Base-by-base conservation (phyloP, 192 early-diverging fungal species). In the Glomus cerebriforme region DNA sequence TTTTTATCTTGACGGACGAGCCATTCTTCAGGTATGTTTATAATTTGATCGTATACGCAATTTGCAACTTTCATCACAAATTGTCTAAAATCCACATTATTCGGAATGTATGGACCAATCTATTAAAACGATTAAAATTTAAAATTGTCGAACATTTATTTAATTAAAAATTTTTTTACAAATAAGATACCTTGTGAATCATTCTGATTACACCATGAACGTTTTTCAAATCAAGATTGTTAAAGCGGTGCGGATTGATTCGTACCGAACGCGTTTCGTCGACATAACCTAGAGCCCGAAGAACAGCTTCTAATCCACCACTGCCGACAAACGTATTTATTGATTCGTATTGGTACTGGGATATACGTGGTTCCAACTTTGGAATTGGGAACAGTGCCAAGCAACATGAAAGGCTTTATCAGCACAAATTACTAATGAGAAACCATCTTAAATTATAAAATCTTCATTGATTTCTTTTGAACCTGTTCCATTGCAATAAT, bases 301-400 rank as follows among this genome's bases (percentile, higher is more conserved):
- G 39, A 5, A 78, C n/a, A 8, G 66, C 77, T 2, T 54, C 37
- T 47, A 78, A 69, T 10, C 77, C 77, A 34, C 66, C 47, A 29
- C 17, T 27, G 15, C 31, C 26, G 59, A 69, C 34, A 12, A 78
- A 78, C 26, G 32, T 26, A 29, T 78, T 34, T 24, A 78, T 78
- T 26, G 58, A n/a, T 45, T 78, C 63, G 54, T 37, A 43, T 78
- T 78, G 77, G 59, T 78, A 78, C 45, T 78, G 77, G 8, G 77
- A 78, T 59, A 69, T 69, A 37, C 66, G 77, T 17, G 43, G 66
- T 37, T 78, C 77, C 63, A 78, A 69, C 77, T 78, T 43, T 78
- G 24, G 24, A 29, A 24, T 26, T 35, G 60, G 27, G 32, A 64
- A 63, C 54, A 63, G 71, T 73, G 35, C 66, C 66, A 68, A 31